Conservation (phyloP, 805 yeast species). For the Kuraishia piskuri region DNA sequence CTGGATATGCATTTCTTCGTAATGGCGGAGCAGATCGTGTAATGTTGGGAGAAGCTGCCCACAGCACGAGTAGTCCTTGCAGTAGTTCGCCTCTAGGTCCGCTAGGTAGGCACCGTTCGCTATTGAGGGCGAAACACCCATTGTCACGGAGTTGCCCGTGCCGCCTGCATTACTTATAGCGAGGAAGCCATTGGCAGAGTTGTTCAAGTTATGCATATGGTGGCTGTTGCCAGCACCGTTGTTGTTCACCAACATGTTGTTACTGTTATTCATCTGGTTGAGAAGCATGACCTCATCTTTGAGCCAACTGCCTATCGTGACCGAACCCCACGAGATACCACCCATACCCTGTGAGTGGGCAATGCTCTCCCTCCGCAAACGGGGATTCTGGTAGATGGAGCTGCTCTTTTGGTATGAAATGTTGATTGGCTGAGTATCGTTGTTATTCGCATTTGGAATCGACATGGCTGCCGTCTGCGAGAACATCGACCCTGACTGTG, state of each 20-base stretch:
- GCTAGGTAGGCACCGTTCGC: conserved; percentile 72
- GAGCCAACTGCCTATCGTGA: conserved; percentile 91
- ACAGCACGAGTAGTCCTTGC: conserved; percentile 95
- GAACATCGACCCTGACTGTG: conserved; percentile 10
- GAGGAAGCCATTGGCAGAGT: conserved; percentile 5
- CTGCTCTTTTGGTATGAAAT: conserved; percentile 26
- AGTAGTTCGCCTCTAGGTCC: conserved; percentile 88
- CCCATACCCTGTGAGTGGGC: conserved; percentile 98
- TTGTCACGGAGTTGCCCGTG: conserved; percentile 3
- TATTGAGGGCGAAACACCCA: conserved; percentile 56
- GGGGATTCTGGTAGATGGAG: conserved; percentile 30
- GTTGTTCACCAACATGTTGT: conserved; percentile 5
- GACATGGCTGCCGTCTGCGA: conserved; percentile 23
- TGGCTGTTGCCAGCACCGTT: conserved; percentile 9
- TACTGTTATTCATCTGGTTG: conserved; percentile 8
- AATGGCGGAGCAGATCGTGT: conserved; percentile 88
- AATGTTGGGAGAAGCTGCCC: conserved; percentile 87
- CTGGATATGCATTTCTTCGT: conserved; percentile 89
- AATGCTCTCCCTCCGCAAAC: conserved; percentile 78
- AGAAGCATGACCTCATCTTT: conserved; percentile 82
- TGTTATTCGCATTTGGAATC: conserved; percentile 19
- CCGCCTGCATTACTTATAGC: not conserved
- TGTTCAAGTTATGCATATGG: conserved; percentile 7
- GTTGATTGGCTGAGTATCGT: conserved; percentile 28
- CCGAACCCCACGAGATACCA: conserved; percentile 95